Evolutionary conservation across 495 filamentous ascomycete species (phyloP).

Genomic region (Penicillium psychrofluorescens): DNA sequence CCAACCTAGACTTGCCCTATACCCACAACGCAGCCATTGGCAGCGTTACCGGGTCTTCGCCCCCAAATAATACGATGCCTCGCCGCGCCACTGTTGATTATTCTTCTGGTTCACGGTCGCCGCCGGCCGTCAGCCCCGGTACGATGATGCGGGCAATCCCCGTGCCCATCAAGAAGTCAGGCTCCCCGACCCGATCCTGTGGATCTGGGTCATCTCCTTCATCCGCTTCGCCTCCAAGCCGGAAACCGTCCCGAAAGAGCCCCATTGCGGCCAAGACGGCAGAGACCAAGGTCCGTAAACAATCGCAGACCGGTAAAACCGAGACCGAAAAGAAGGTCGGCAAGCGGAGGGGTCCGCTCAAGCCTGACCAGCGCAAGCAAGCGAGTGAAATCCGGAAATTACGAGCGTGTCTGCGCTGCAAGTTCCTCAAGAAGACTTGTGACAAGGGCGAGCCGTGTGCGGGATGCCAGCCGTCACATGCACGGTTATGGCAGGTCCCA

Average conservation of each 20-base stretch:
- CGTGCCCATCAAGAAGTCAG: constrained; percentile 61
- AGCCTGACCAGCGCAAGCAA: constrained; percentile 90
- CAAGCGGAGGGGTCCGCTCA: constrained; percentile 74
- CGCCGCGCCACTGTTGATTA: constrained; percentile 30
- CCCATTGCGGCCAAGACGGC: constrained; percentile 67
- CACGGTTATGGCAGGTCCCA: constrained; percentile 88
- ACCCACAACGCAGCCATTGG: constrained; percentile 27
- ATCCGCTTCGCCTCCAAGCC: constrained; percentile 58
- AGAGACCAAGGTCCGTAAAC: constrained; percentile 72
- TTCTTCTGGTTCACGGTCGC: constrained; percentile 38
- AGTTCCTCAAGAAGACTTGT: constrained; percentile 96
- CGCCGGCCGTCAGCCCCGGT: constrained; percentile 57
- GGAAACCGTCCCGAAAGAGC: constrained; percentile 66
- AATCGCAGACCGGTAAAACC: constrained; percentile 66
- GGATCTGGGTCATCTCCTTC: constrained; percentile 44
- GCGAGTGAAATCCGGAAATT: constrained; percentile 90
- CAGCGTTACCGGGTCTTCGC: constrained; percentile 17
- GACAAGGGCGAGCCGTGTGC: constrained; percentile 91
- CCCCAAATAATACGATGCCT: constrained; percentile 31
- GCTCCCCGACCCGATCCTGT: constrained; percentile 49
- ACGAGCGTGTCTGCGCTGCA: constrained; percentile 88
- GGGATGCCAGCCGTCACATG: constrained; percentile 88
- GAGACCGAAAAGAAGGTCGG: constrained; percentile 85
- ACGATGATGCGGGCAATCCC: constrained; percentile 56
- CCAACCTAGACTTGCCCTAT: constrained; percentile 56